A percentile compares a stretch with the other conserved stretches of the same genome.
phyloP scores from a whole-genome alignment of 2,329 filamentous ascomycete species.

The Monilinia fructicola region DNA sequence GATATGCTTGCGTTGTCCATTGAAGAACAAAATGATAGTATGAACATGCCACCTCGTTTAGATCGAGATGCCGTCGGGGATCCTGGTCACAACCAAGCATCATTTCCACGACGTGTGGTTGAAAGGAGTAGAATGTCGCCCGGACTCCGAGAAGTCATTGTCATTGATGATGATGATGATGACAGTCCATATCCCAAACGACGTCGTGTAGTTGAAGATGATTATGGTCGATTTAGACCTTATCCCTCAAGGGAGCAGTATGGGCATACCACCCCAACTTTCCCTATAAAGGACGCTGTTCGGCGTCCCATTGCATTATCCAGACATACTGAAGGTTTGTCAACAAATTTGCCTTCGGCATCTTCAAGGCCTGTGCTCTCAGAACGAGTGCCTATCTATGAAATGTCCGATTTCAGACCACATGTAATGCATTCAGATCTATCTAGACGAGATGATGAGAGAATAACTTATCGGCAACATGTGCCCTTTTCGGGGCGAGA shows the following conservation, averaged over 20 bases:
- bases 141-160: conserved; percentile 35
- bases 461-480: conserved; percentile 23
- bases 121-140: conserved; percentile 31
- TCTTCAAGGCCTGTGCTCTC: conserved; percentile 28
- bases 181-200: conserved; percentile 38
- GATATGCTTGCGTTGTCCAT: conserved; percentile 41
- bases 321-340: conserved; percentile 37
- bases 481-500: conserved; percentile 23
- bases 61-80: conserved; percentile 29
- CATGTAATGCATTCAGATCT: conserved; percentile 27
- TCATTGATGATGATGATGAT: conserved; percentile 40
- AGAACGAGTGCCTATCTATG: conserved; percentile 35
- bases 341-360: conserved; percentile 26
- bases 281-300: conserved; percentile 30
- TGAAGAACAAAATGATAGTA: conserved; percentile 36
- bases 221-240: conserved; percentile 34
- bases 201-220: conserved; percentile 37
- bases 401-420: conserved; percentile 29
- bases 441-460: conserved; percentile 29
- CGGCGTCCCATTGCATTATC: conserved; percentile 31
- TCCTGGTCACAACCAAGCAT: conserved; percentile 27
- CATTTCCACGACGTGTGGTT: conserved; percentile 30
- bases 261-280: conserved; percentile 24
- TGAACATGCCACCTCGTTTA: conserved; percentile 28
- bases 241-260: conserved; percentile 33